Evolutionary conservation across 805 yeast genomes (phyloP).

Genomic region (Candida broadrunensis): DNA sequence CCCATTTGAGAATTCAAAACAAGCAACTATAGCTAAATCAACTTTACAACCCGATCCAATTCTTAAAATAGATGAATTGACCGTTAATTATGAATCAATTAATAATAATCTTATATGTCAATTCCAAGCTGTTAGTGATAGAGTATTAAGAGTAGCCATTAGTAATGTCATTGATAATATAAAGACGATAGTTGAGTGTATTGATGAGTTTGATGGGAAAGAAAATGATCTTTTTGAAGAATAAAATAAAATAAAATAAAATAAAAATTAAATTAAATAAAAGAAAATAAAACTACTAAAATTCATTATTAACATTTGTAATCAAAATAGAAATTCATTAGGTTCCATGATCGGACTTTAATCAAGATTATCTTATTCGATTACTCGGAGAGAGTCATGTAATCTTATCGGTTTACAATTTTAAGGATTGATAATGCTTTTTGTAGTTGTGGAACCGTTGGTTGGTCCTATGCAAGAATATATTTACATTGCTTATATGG

Average conservation of each 20-base stretch:
- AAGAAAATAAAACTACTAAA: too few species aligned
- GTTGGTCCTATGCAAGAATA: too few species aligned
- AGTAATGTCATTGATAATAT: slow-evolving; percentile 76
- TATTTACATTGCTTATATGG: too few species aligned
- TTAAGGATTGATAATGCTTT: too few species aligned
- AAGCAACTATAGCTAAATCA: slow-evolving; percentile 62
- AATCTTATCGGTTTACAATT: too few species aligned
- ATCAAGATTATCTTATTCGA: too few species aligned
- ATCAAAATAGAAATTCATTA: too few species aligned
- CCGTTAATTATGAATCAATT: slow-evolving; percentile 39
- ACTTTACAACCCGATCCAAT: slow-evolving; percentile 77
- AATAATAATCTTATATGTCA: slow-evolving; percentile 38
- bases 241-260: not conserved
- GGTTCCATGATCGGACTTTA: too few species aligned
- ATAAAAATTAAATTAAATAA: too few species aligned
- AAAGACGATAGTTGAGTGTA: slow-evolving; percentile 74
- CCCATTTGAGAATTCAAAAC: slow-evolving; percentile 59
- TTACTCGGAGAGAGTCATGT: too few species aligned
- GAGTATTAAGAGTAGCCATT: slow-evolving; percentile 80
- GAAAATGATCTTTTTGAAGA: slow-evolving; percentile 17
- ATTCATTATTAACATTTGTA: too few species aligned
- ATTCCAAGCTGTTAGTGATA: slow-evolving; percentile 64
- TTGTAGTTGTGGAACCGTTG: too few species aligned
- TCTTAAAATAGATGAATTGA: slow-evolving; percentile 65
- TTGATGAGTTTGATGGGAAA: slow-evolving; percentile 62